Evolutionary conservation across 2,329 filamentous ascomycete species (phyloP).

Genomic region (Nigrospora oryzae): DNA sequence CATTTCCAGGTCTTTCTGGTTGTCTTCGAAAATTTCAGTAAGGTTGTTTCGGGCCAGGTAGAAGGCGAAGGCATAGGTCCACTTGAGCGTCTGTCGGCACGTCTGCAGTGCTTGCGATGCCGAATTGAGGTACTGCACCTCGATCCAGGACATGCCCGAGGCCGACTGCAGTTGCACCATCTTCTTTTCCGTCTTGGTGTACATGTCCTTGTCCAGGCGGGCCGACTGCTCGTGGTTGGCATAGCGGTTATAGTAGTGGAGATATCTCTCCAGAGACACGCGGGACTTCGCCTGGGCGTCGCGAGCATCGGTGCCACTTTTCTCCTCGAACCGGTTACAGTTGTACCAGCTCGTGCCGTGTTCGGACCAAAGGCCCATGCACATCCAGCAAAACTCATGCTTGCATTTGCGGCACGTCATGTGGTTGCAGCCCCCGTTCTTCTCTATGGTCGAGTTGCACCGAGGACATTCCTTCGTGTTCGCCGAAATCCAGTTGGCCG

Average conservation of each 20-base stretch:
- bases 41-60: constrained; percentile 94
- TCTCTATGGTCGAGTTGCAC: constrained; percentile 95
- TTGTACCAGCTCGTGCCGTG: constrained; percentile 99
- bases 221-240: constrained; percentile 98
- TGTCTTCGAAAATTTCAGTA: constrained; percentile 96
- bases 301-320: constrained; percentile 81
- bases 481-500: constrained; percentile 97
- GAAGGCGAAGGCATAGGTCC: constrained; percentile 98
- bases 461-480: constrained; percentile 98
- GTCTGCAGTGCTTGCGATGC: constrained; percentile 91
- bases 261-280: constrained; percentile 86
- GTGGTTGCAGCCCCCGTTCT: constrained; percentile 55
- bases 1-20: constrained; percentile 96
- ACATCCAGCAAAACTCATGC: constrained; percentile 85
- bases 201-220: constrained; percentile 92
- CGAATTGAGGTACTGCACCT: constrained; percentile 92
- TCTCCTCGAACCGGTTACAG: constrained; percentile 95
- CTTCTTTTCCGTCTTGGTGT: constrained; percentile 95
- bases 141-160: constrained; percentile 97
- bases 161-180: constrained; percentile 93
- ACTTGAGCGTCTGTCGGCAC: constrained; percentile 97
- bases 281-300: constrained; percentile 88
- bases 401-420: constrained; percentile 29
- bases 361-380: constrained; percentile 97
- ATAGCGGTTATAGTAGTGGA: constrained; percentile 98